Conservation (phyloP, 148 eudicot species). For the Selenicereus undatus region DNA sequence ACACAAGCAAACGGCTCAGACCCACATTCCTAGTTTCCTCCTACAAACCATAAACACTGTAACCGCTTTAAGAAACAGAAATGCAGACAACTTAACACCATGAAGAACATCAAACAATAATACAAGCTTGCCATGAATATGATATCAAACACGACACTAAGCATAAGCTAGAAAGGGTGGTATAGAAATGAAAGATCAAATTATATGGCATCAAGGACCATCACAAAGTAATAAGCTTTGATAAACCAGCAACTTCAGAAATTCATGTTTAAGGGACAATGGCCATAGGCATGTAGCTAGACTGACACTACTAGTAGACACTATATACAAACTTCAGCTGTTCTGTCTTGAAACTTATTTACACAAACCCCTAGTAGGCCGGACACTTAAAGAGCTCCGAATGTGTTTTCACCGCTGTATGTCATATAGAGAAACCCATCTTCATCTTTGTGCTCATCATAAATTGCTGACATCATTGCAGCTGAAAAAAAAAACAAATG, state of each 20-base stretch:
- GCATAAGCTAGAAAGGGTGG: not conserved
- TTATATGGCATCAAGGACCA: constrained; percentile 10
- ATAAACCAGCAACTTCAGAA: constrained; percentile 17
- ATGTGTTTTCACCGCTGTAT: constrained; percentile 96
- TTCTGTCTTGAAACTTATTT: constrained; percentile 32
- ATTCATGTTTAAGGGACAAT: constrained; percentile 15
- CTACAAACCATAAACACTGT: too few species aligned
- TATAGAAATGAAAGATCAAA: not conserved
- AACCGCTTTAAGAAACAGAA: too few species aligned
- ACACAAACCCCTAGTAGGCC: constrained; percentile 24
- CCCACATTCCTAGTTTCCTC: too few species aligned
- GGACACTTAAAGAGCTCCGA: constrained; percentile 44
- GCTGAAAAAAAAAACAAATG: constrained; percentile 34
- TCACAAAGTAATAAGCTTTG: not conserved
- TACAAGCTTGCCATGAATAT: too few species aligned
- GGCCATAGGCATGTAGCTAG: constrained; percentile 10
- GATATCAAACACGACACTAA: too few species aligned
- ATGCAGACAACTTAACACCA: too few species aligned
- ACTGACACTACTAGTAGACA: constrained; percentile 17
- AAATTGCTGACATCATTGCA: constrained; percentile 96
- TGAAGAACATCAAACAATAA: too few species aligned
- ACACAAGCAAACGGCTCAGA: too few species aligned
- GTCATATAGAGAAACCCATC: constrained; percentile 99
- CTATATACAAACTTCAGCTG: constrained; percentile 25
- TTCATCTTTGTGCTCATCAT: constrained; percentile 95